These are phyloP conservation scores for Epicoccum nigrum DNA, from an alignment of 2,329 filamentous ascomycete genomes.

Conservation along the genomic window DNA sequence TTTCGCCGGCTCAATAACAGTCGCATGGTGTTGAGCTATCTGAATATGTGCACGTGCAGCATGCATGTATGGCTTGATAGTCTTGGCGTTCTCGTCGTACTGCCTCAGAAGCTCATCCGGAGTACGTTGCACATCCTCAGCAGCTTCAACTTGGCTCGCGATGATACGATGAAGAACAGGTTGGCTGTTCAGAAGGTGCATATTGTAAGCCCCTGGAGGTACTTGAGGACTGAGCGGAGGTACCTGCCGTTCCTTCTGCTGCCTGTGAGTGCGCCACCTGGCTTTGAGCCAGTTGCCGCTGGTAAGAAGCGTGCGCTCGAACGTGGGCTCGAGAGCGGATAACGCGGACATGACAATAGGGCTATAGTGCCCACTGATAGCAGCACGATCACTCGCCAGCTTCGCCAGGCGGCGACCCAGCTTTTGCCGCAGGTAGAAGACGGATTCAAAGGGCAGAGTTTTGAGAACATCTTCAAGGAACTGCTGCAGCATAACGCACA, in stretches of 20 bases:
- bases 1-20: slow-evolving; percentile 38
- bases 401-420: slow-evolving; percentile 65
- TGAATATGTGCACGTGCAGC: slow-evolving; percentile 37
- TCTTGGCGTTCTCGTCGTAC: slow-evolving; percentile 20
- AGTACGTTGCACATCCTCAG: background rate
- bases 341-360: background rate
- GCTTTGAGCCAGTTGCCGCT: slow-evolving; percentile 24
- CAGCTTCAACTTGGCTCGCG: background rate
- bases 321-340: slow-evolving; percentile 7
- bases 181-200: slow-evolving; percentile 33
- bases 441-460: slow-evolving; percentile 44
- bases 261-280: slow-evolving; percentile 30
- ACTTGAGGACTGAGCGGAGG: slow-evolving; percentile 51
- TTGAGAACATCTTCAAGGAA: slow-evolving; percentile 53
- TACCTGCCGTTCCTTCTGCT: slow-evolving; percentile 47
- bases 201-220: slow-evolving; percentile 11
- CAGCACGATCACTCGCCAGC: slow-evolving; percentile 53
- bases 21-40: slow-evolving; percentile 2
- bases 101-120: slow-evolving; percentile 21
- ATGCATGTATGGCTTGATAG: slow-evolving; percentile 23
- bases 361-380: background rate
- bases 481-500: slow-evolving; percentile 56
- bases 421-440: slow-evolving; percentile 57
- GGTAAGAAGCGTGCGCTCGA: slow-evolving; percentile 22
- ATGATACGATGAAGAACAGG: slow-evolving; percentile 10